phyloP scores from a whole-genome alignment of 75 land plant species.

The Cunninghamia lanceolata region DNA sequence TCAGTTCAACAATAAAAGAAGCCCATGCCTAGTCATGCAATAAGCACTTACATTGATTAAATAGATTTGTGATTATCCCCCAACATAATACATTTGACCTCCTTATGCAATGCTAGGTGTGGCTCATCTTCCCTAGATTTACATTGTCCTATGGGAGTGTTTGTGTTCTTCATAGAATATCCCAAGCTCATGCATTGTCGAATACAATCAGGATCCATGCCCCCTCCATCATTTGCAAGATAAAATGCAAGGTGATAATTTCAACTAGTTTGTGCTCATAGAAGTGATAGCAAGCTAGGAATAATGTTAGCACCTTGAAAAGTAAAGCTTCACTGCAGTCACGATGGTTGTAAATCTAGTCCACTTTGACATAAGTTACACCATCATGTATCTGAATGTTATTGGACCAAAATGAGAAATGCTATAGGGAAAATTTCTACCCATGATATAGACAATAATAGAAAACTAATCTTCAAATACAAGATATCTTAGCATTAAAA shows the following conservation, averaged over 20 bases:
- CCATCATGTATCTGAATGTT: no score
- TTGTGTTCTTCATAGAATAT: conserved; percentile 78
- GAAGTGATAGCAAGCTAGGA: background rate
- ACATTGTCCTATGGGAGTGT: conserved; percentile 88
- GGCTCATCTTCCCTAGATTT: background rate
- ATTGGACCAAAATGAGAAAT: no score
- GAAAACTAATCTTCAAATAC: background rate
- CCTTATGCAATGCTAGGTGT: background rate
- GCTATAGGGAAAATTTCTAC: no score
- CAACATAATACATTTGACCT: background rate
- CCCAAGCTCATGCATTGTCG: conserved; percentile 94
- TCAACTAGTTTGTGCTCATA: background rate
- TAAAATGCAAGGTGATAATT: background rate
- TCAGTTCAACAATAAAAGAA: background rate
- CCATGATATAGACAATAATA: no score
- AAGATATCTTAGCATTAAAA: no score
- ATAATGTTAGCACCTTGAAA: conserved; percentile 53
- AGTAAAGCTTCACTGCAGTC: conserved; percentile 67
- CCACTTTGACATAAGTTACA: conserved; percentile 77
- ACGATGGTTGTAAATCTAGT: conserved; percentile 39
- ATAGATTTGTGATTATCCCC: background rate
- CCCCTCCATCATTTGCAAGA: conserved; percentile 92
- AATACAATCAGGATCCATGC: conserved; percentile 80
- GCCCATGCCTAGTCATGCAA: background rate
- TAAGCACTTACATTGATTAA: background rate